Base-by-base conservation (phyloP, 1,139 yeast genomes). In the Taphrina wiesneri region DNA sequence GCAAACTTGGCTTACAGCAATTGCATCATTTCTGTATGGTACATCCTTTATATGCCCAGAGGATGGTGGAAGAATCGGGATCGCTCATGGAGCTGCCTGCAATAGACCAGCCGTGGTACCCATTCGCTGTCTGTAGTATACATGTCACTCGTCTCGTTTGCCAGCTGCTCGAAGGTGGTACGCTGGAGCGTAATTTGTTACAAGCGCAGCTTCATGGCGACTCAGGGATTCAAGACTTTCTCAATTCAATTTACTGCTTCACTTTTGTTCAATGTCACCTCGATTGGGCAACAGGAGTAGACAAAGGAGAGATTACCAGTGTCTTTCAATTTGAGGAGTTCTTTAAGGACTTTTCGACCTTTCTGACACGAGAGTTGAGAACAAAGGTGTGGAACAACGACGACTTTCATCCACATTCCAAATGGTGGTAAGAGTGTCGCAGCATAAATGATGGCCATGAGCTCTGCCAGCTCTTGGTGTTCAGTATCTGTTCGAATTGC, bases 261-360 rank as follows among this genome's bases (percentile, higher is more conserved):
- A 34, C 41, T 3, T 60, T 60, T 19, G 57, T 60, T 28, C 52
- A 45, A 21, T 60, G 64, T 28, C 64, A 60, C 26, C 57, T 60
- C 23, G 64, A 60, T 43, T 60, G 64, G 64, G 56, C 57, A 13
- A 32, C 34, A 30, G 64, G 64, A 7, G 64, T 60, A 2, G 64
- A 60, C 19, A 60, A 51, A 57, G 41, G 26, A 56, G 64, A 60
- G 19, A 36, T 60, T 17, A 60, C 64, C 5, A 51, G 57, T 45
- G 30, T 60, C 11, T 39, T 60, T 11, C 56, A 51, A 17, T 60
- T 60, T 28, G 64, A 60, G 23, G 57, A 11, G 32, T 60, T 60
- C 43, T 60, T 60, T 28, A 34, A 32, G 17, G 64, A 60, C 39
- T 60, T 60, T 51, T n/a, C 51, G 17, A 9, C 19, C 21, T 43